These are phyloP conservation scores for Schrenkiella parvula DNA, from an alignment of 345 rosid genomes.

Conservation along the genomic window DNA sequence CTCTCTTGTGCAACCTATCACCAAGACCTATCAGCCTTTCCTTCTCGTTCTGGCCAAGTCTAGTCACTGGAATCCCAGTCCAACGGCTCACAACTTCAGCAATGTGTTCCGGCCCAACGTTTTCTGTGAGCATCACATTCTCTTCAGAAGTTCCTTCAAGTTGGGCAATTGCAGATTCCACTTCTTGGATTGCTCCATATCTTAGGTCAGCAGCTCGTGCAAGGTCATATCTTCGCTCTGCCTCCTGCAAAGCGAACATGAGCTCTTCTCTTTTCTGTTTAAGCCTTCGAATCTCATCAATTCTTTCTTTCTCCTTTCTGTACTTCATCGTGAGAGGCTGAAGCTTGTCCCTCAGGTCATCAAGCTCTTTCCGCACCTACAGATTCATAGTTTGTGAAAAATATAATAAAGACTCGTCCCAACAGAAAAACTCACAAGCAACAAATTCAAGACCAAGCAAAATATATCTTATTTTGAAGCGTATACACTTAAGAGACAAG, in stretches of 20 bases:
- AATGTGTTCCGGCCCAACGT: constrained; percentile 85
- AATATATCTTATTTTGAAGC: no score
- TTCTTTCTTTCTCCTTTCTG: constrained; percentile 80
- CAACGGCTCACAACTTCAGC: constrained; percentile 93
- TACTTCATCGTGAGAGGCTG: constrained; percentile 88
- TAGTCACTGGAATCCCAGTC: constrained; percentile 88
- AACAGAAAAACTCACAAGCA: not conserved
- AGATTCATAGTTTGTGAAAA: not conserved
- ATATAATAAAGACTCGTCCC: not conserved
- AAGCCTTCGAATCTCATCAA: constrained; percentile 77
- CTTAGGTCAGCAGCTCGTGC: constrained; percentile 88
- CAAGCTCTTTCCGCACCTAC: constrained; percentile 84
- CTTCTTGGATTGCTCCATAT: constrained; percentile 82
- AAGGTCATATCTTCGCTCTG: constrained; percentile 81
- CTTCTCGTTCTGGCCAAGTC: constrained; percentile 87
- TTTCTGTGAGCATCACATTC: constrained; percentile 74
- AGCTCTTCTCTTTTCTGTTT: constrained; percentile 87
- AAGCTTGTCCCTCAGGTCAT: constrained; percentile 85
- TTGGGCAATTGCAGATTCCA: constrained; percentile 63
- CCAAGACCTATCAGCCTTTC: constrained; percentile 73
- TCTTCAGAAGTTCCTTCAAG: constrained; percentile 63
- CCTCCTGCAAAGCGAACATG: constrained; percentile 66
- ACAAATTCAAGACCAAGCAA: not conserved
- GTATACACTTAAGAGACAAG: no score
- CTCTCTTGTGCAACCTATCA: constrained; percentile 73